Evolutionary conservation across 805 yeast genomes (phyloP), one percentile per base, ranked within the genome.

Genomic region (Zygoascus tannicola): DNA sequence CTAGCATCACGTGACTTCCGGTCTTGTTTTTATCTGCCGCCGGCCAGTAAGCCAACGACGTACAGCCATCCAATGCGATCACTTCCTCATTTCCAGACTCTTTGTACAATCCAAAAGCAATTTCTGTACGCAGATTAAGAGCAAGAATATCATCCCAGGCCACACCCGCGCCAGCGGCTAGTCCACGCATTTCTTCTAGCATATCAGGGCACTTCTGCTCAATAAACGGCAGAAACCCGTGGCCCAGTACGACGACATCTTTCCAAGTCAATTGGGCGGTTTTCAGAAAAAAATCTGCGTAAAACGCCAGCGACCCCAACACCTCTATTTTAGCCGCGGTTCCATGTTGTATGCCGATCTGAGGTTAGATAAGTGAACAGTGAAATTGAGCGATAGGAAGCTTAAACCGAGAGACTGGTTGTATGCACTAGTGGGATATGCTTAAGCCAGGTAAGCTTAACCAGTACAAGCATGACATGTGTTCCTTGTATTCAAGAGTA

Each of bases 71-170:
- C 2, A 63, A 41, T 4, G 40, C 47, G 2, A 42, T 30, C 5
- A 41, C 49, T 21, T 22, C 36, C n/a, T n/a, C n/a, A 22, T 38
- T 33, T 4, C 22, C 38, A 14, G 32, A 28, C 14, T 28, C 32
- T 22, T 37, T 37, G 39, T 26, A 43, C 18, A 53, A 48, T 8
- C 58, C 58, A 43, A 60, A 63, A 23, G 49, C 63, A 32, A 68
- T 65, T 48, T 68, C 72, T 5, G 68, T 59, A 32, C 72, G 55
- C 10, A 62, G 62, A 49, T 68, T 68, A 36, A 68, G 48, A 0
- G 69, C 60, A 22, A 68, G 50, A 32, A 68, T 62, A 44, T 68
- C 72, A 21, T 59, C 53, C 4, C 64, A 34, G 1, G 57, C 53
- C 2, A 53, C 50, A 0, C 49, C 56, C 5, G 68, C 59, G 2